Base-by-base conservation (phyloP, 441 rosid species). In the Populus hybrid region DNA sequence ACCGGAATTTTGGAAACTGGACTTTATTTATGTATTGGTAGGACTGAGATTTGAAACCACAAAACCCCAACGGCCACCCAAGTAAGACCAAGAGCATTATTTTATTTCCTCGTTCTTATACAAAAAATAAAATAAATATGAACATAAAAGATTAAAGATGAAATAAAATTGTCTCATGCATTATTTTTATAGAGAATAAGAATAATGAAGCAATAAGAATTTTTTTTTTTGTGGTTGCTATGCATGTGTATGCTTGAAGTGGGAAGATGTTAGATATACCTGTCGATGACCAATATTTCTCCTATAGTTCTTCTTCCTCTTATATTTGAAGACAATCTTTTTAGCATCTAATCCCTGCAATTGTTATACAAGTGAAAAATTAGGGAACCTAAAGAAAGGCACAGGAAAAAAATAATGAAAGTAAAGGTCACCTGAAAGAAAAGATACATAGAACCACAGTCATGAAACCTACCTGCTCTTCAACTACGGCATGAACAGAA, bases 231-330 rank as follows among this genome's bases (percentile, higher is more conserved):
- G 29, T 28, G 29, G 29, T 28, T 28, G 2, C 29, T 28, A 2
- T 28, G 29, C 29, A 28, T 42, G 21, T 38, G 29, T 63, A 61
- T 63, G 50, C 29, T 8, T 6, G 11, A 72, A 7, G 12, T 38
- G 18, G 64, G 70, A 35, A 50, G 11, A 6, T 2, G 65, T 8
- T 35, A 50, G 6, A 18, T 16, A 7, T 87, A 93, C 98, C 99
- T 95, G 98, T 59, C 99, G 83, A 76, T 95, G 99, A 69, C 99
- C 98, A 70, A 93, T 95, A 79, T 93, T 92, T 85, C 99, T 93
- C 74, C 95, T 86, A 80, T 95, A 95, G 78, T 92, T 91, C 84
- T 95, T 95, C 90, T 95, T 95, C 83, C 82, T 90, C 90, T 95
- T 95, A 73, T 95, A 95, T 88, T 95, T 95, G 89, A 91, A 95